phyloP scores from a whole-genome alignment of 1,139 yeast species.

The Yamadazyma atmosphaerica region DNA sequence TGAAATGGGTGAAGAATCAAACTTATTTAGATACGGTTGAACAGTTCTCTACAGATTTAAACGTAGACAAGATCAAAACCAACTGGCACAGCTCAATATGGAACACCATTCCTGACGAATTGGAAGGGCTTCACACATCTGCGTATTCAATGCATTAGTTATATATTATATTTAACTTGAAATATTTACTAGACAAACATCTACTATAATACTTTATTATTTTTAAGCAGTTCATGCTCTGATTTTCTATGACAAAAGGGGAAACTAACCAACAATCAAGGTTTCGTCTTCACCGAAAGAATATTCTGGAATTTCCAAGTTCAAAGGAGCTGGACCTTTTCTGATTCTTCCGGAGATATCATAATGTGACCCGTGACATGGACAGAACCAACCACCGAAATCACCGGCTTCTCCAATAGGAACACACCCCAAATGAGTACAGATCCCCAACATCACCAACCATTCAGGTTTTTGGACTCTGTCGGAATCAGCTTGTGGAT shows the following conservation, averaged over 20 bases:
- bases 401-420: conserved; percentile 99
- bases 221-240: neutral
- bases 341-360: conserved; percentile 99
- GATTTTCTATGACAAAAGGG: neutral
- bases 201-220: neutral
- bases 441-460: conserved; percentile 98
- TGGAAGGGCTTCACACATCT: conserved; percentile 18
- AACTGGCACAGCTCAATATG: conserved; percentile 28
- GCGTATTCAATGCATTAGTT: conserved; percentile 6
- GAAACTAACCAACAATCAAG: conserved; percentile 63
- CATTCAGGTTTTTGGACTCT: conserved; percentile 98
- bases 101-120: conserved; percentile 45
- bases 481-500: conserved; percentile 89
- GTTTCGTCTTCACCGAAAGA: conserved; percentile 77
- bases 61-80: conserved; percentile 21
- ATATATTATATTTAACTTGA: conserved; percentile 3
- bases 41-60: conserved; percentile 14
- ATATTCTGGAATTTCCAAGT: conserved; percentile 94
- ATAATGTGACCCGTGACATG: conserved; percentile 99
- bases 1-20: conserved; percentile 15
- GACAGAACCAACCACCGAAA: conserved; percentile 99
- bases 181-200: conserved; percentile 1
- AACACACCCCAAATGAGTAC: conserved; percentile 99
- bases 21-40: conserved; percentile 10
- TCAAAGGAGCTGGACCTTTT: conserved; percentile 99